Evolutionary conservation across 352 stramenopile species (phyloP).

Genomic region (Thraustochytrium sp.): DNA sequence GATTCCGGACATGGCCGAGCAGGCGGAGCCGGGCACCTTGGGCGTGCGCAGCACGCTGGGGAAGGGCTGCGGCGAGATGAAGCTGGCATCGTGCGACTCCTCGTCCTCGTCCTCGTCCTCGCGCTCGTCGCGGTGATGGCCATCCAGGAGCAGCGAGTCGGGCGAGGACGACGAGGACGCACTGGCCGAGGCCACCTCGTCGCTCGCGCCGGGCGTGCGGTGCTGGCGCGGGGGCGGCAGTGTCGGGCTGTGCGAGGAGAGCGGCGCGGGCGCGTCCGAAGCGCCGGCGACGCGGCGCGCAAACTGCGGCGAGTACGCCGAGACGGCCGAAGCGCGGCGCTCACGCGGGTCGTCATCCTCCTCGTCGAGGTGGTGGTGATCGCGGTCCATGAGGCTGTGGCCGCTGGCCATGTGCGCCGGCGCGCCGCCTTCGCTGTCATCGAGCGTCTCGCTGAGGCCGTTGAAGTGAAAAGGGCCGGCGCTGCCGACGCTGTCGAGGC

Average conservation of each 20-base stretch:
- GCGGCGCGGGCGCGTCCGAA: background rate
- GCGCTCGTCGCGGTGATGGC: background rate
- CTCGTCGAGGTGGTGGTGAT: background rate
- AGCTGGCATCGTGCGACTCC: background rate
- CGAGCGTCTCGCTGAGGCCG: background rate
- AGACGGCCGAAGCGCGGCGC: background rate
- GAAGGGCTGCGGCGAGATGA: constrained; percentile 3
- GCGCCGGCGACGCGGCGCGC: background rate
- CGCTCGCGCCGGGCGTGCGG: background rate
- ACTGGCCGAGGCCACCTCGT: no score
- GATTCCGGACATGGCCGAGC: constrained; percentile 22
- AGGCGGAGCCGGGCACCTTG: background rate
- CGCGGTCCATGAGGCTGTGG: background rate
- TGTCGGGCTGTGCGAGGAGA: background rate
- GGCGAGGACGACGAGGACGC: no score
- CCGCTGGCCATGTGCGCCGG: background rate
- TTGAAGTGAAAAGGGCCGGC: background rate
- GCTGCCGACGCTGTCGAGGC: constrained; percentile 8
- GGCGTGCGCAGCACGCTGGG: background rate
- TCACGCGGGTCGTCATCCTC: background rate
- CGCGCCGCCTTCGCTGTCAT: background rate
- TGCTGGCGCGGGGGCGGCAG: background rate
- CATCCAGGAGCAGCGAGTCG: background rate
- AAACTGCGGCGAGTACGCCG: background rate
- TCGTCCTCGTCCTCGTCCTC: background rate